phyloP scores from a whole-genome alignment of 2,329 filamentous ascomycete genomes.

The Epichloe amarillans region DNA sequence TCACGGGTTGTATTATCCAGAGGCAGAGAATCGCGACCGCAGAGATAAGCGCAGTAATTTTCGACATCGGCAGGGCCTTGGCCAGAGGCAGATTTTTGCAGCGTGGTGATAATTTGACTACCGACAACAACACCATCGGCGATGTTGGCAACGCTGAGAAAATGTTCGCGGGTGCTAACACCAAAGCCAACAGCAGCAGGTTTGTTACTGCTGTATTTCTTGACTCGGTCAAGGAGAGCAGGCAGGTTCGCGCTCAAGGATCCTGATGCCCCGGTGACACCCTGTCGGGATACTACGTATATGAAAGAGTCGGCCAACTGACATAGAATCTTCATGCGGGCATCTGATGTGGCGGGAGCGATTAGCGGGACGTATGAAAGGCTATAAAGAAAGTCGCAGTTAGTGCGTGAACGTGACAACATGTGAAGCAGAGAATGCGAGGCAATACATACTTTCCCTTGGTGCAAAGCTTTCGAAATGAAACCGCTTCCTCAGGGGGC shows the following conservation, averaged over 20 bases:
- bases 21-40: slow-evolving; percentile 29
- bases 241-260: slow-evolving; percentile 71
- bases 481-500: slow-evolving; percentile 92
- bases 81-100: slow-evolving; percentile 28
- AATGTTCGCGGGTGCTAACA: slow-evolving; percentile 91
- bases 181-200: slow-evolving; percentile 92
- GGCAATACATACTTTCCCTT: slow-evolving; percentile 48
- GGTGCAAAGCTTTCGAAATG: slow-evolving; percentile 75
- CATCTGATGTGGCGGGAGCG: slow-evolving; percentile 81
- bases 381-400: slow-evolving; percentile 23
- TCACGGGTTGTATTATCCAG: slow-evolving; percentile 41
- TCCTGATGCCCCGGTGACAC: slow-evolving; percentile 83
- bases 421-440: neutral
- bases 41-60: slow-evolving; percentile 68
- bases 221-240: slow-evolving; percentile 69
- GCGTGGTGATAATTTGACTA: slow-evolving; percentile 79
- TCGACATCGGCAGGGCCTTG: slow-evolving; percentile 54
- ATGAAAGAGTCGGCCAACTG: slow-evolving; percentile 97
- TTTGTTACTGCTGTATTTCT: slow-evolving; percentile 81
- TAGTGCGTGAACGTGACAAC: neutral
- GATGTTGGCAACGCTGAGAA: slow-evolving; percentile 67
- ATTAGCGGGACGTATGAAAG: slow-evolving; percentile 96
- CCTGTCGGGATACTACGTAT: slow-evolving; percentile 95
- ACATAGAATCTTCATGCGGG: slow-evolving; percentile 90
- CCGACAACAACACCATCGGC: slow-evolving; percentile 95